Evolutionary conservation across 2,329 filamentous ascomycete species (phyloP), one percentile per base, ranked within the genome.

Genomic region (Diatrype stigma): DNA sequence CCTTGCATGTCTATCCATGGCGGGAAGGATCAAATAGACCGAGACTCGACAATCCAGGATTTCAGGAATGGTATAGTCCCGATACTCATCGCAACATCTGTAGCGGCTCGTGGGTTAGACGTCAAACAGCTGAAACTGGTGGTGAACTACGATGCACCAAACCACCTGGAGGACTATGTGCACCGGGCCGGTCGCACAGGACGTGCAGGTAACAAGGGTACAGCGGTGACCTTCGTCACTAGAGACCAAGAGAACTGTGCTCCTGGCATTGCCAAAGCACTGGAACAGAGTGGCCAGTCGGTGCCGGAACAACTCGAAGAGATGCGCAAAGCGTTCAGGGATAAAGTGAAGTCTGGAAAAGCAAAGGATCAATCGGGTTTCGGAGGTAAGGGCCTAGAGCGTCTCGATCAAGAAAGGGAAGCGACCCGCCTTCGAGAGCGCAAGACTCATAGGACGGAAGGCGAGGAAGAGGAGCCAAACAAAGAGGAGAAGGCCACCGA

Each of bases 61-160:
- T 96, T 96, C 78, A 97, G 96, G 71, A 88, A 86, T 61, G 94
- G 94, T 50, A 82, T 93, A 42, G 83, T 95, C 45, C 92, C 92
- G 0, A 87, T 99, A 51, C 77, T 99, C 65, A 87, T 97, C 63
- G 94, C 94, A 11, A 99, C 94, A 0, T 96, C 93, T 11, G 90
- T 99, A 52, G 94, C 94, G 37, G 94, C 94, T 47, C 89, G 94
- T 69, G 94, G 94, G 54, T 77, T 99, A 38, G 94, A 99, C 67
- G 93, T 99, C 42, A 96, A 96, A 71, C 90, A 96, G 67, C 78
- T 99, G 32, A 96, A 95, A 69, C 80, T 97, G 30, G 94, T 99
- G 49, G 86, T 99, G 72, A 97, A 97, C 71, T 96, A 90, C 66
- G 92, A 96, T 65, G 89, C 87, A 1, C 93, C 92, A 1, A 96